These are phyloP conservation scores for Austroboletus niveus DNA, from an alignment of 1,284 basidiomycete genomes.

Conservation along the genomic window DNA sequence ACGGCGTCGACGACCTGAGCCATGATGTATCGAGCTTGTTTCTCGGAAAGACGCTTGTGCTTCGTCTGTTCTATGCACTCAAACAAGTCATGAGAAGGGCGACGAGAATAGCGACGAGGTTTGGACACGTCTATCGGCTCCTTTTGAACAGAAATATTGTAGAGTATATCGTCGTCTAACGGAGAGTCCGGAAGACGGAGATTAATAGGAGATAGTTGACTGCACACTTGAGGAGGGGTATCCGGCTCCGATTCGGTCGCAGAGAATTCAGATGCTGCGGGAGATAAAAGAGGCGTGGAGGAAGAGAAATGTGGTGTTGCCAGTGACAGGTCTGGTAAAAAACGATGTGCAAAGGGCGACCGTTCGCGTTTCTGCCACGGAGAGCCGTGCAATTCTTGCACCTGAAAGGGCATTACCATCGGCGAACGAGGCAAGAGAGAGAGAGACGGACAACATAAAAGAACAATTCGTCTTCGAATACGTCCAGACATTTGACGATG, in stretches of 20 bases:
- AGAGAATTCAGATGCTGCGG: slow-evolving; percentile 50
- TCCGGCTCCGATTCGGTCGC: slow-evolving; percentile 40
- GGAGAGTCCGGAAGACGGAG: slow-evolving; percentile 20
- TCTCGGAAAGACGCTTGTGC: slow-evolving; percentile 77
- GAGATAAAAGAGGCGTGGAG: slow-evolving; percentile 57
- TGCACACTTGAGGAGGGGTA: slow-evolving; percentile 41
- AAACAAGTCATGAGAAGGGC: slow-evolving; percentile 87
- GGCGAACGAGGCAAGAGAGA: slow-evolving; percentile 3
- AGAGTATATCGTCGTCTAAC: slow-evolving; percentile 5
- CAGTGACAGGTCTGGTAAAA: slow-evolving; percentile 24
- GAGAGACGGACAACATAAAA: slow-evolving; percentile 75
- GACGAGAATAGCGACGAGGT: slow-evolving; percentile 55
- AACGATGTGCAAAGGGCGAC: slow-evolving; percentile 12
- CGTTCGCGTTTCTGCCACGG: slow-evolving; percentile 63
- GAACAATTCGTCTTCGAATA: slow-evolving; percentile 81
- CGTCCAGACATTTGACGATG: slow-evolving; percentile 79
- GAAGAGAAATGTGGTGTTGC: slow-evolving; percentile 35
- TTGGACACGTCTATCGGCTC: slow-evolving; percentile 30
- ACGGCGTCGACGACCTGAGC: slow-evolving; percentile 86
- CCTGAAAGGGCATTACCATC: slow-evolving; percentile 41
- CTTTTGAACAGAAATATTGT: slow-evolving; percentile 9
- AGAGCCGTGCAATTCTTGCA: slow-evolving; percentile 89
- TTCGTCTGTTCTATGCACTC: slow-evolving; percentile 89
- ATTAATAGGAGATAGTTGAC: slow-evolving; percentile 22
- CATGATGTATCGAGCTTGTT: slow-evolving; percentile 80